Base-by-base conservation (phyloP, 2,329 filamentous ascomycete genomes). In the Ceratocystis alfenasii region DNA sequence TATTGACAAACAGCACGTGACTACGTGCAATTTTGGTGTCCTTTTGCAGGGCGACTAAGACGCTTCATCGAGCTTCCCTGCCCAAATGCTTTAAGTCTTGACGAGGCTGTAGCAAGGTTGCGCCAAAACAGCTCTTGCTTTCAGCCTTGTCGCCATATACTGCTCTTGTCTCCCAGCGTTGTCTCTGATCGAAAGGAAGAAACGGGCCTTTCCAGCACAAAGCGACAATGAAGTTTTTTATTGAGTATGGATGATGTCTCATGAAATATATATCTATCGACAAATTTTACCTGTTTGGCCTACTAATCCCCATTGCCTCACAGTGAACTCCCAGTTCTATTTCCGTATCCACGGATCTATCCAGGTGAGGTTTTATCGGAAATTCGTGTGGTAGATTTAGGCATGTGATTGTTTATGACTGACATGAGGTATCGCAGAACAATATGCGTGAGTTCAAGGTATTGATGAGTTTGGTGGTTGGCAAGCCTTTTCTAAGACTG, bases 311-410 rank as follows among this genome's bases (percentile, higher is more conserved):
- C 8, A 22, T 48, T 53, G 48, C 20, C 20, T 15, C 17, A 55
- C 65, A 84, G 81, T 71, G 81, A 83, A 66, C 74, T 84, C 25
- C 80, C 80, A 59, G 76, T 84, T 63, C 76, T 84, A 70, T 84
- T 84, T 70, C 81, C 81, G 22, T 84, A 84, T 65, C 81, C 81
- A 44, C 77, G 79, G 71, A 84, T 84, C 71, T 84, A 84, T 70
- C 81, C 81, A 75, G 80, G 80, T 80, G 72, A 69, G 75, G 71
- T 8, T 41, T 22, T 36, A 22, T 8, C 25, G 15, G 55, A 5
- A 33, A n/a, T 36, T 8, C 25, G 15, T n/a, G 55, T 7, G n/a
- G 12, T 28, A 20, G 55, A 59, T 28, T 59, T 4, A 5, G 17
- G 15, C 55, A 8, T 36, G 28, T 30, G 28, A 36, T 17, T 5